phyloP scores from a whole-genome alignment of 305 asterid genomes.

The Fraxinus latifolia region DNA sequence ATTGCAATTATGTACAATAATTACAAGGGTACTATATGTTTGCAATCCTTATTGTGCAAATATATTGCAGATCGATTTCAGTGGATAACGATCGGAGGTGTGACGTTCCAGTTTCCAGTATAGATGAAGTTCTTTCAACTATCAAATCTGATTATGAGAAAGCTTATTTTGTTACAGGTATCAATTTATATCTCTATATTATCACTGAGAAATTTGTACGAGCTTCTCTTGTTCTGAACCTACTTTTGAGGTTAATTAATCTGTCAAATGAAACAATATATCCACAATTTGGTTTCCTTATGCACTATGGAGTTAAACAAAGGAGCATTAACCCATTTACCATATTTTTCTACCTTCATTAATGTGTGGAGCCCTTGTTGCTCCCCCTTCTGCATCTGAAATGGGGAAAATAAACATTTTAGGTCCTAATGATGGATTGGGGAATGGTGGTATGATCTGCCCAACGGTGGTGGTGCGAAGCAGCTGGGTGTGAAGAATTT shows the following conservation, averaged over 20 bases:
- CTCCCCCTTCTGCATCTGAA: too few species aligned
- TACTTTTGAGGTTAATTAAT: constrained; percentile 1
- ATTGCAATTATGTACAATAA: background rate
- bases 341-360: background rate
- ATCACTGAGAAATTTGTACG: background rate
- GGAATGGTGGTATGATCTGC: too few species aligned
- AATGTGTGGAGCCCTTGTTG: background rate
- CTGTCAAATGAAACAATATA: background rate
- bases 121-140: constrained; percentile 52
- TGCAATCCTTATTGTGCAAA: background rate
- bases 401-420: too few species aligned
- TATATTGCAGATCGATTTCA: constrained; percentile 37
- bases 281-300: background rate
- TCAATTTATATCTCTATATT: background rate
- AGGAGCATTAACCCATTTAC: background rate
- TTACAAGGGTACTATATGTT: background rate
- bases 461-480: too few species aligned
- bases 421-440: too few species aligned
- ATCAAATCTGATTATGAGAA: constrained; percentile 66
- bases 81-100: constrained; percentile 26
- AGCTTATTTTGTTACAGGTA: constrained; percentile 83
- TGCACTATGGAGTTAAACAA: background rate
- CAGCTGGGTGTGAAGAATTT: too few species aligned
- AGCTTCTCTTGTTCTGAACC: background rate
- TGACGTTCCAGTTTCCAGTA: constrained; percentile 38